Evolutionary conservation across 768 basidiomycete species (phyloP).

Genomic region (Boletus sensibilis): DNA sequence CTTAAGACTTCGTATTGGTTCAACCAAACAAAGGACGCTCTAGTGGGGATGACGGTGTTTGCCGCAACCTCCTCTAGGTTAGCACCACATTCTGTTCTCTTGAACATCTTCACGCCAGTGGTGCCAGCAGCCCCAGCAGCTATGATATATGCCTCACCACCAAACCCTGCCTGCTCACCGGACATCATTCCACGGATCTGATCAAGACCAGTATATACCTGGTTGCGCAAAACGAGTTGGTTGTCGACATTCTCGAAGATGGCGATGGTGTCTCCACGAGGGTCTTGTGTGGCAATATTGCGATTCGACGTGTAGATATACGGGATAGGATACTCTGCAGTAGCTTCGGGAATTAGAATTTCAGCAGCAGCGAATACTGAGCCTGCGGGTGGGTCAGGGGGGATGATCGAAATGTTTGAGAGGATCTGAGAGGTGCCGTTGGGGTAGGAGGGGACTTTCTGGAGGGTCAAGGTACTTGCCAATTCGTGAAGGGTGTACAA

Average conservation of each 20-base stretch:
- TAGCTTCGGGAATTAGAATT: slow-evolving; percentile 56
- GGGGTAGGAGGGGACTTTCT: slow-evolving; percentile 45
- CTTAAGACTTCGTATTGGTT: background rate
- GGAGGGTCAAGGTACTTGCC: slow-evolving; percentile 55
- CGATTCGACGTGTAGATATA: slow-evolving; percentile 71
- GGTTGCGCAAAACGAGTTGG: slow-evolving; percentile 42
- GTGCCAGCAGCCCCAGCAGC: slow-evolving; percentile 53
- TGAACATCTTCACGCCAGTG: slow-evolving; percentile 56
- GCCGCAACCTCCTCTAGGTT: slow-evolving; percentile 51
- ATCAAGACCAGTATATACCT: slow-evolving; percentile 62
- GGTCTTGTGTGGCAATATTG: slow-evolving; percentile 50
- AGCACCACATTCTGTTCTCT: slow-evolving; percentile 52
- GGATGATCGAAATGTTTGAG: slow-evolving; percentile 48
- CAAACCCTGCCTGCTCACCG: slow-evolving; percentile 40
- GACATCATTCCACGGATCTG: slow-evolving; percentile 69
- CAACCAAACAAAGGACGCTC: slow-evolving; percentile 51
- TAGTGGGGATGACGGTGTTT: slow-evolving; percentile 51
- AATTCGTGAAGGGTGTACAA: slow-evolving; percentile 58
- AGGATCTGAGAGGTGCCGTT: slow-evolving; percentile 52
- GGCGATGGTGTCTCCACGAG: slow-evolving; percentile 62
- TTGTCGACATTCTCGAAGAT: slow-evolving; percentile 50
- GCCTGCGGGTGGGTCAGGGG: slow-evolving; percentile 39
- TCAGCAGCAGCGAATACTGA: slow-evolving; percentile 54
- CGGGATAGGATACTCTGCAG: slow-evolving; percentile 44
- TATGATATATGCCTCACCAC: slow-evolving; percentile 52